These are phyloP conservation scores for Hyaloscypha hepaticicola DNA, from an alignment of 495 filamentous ascomycete species.

Conservation along the genomic window DNA sequence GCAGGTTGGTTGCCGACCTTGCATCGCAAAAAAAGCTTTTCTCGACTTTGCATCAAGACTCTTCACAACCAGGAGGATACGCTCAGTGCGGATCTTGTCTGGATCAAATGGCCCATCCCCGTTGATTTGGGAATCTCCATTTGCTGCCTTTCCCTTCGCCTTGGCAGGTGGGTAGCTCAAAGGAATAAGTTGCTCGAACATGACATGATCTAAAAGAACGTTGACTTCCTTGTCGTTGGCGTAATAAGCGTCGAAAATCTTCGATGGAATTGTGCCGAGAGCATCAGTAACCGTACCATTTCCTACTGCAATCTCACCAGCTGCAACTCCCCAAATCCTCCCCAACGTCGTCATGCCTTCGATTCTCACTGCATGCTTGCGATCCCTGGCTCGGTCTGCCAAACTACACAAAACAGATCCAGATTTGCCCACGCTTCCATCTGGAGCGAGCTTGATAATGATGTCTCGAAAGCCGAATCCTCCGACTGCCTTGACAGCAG, in stretches of 20 bases:
- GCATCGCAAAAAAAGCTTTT: constrained; percentile 86
- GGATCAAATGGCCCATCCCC: constrained; percentile 56
- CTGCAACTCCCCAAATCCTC: constrained; percentile 87
- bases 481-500: constrained; percentile 79
- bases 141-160: constrained; percentile 54
- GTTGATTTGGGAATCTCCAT: constrained; percentile 57
- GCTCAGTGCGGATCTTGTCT: constrained; percentile 82
- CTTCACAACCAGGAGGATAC: constrained; percentile 76
- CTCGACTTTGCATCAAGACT: constrained; percentile 76
- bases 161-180: constrained; percentile 81
- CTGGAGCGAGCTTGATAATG: constrained; percentile 72
- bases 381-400: constrained; percentile 86
- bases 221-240: constrained; percentile 88
- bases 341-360: constrained; percentile 83
- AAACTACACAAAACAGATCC: constrained; percentile 75
- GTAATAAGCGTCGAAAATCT: constrained; percentile 85
- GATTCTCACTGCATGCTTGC: constrained; percentile 73
- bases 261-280: constrained; percentile 76
- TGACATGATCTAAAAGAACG: constrained; percentile 76
- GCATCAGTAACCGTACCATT: constrained; percentile 71
- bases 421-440: constrained; percentile 66
- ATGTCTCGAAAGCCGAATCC: constrained; percentile 75
- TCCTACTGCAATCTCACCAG: constrained; percentile 79
- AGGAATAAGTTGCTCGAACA: constrained; percentile 83
- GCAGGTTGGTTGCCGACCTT: constrained; percentile 68